A percentile compares a stretch with the other conserved stretches of the same genome.
Conservation (phyloP, 2,329 filamentous ascomycete species). For the Penicillium fuscoglaucum region DNA sequence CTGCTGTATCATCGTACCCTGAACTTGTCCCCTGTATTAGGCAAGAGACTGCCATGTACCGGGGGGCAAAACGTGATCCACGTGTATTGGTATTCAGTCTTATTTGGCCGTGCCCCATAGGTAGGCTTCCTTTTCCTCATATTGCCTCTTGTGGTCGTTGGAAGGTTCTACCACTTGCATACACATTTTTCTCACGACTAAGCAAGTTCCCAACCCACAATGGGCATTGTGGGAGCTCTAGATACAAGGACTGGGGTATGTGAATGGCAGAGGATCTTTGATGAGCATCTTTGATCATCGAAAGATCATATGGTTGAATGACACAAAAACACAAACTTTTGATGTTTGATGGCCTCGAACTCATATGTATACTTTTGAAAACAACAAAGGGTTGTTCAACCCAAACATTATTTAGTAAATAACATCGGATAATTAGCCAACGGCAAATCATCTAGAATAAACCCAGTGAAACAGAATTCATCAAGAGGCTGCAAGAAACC, state of each 20-base stretch:
- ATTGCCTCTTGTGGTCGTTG: conserved; percentile 9
- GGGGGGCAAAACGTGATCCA: conserved; percentile 18
- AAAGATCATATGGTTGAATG: background rate
- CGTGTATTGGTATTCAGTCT: conserved; percentile 17
- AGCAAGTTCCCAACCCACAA: conserved; percentile 3
- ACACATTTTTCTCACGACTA: conserved; percentile 2
- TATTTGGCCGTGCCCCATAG: conserved; percentile 10
- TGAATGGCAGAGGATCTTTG: background rate
- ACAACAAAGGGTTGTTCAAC: conserved; percentile 5
- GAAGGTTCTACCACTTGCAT: conserved; percentile 11
- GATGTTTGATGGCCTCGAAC: background rate
- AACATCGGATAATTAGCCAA: background rate
- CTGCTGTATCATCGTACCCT: conserved; percentile 18
- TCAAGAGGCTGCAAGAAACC: conserved; percentile 24
- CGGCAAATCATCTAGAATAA: conserved; percentile 5
- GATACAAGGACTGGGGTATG: background rate
- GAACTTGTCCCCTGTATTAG: conserved; percentile 12
- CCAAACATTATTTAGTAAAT: background rate
- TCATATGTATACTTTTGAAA: background rate
- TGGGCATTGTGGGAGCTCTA: background rate
- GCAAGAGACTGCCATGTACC: conserved; percentile 14
- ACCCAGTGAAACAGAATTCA: conserved; percentile 8
- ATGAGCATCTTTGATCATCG: background rate
- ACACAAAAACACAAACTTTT: background rate
- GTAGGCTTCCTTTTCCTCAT: conserved; percentile 3